Conservation (phyloP, 345 rosid species). For the Populus nigra region DNA sequence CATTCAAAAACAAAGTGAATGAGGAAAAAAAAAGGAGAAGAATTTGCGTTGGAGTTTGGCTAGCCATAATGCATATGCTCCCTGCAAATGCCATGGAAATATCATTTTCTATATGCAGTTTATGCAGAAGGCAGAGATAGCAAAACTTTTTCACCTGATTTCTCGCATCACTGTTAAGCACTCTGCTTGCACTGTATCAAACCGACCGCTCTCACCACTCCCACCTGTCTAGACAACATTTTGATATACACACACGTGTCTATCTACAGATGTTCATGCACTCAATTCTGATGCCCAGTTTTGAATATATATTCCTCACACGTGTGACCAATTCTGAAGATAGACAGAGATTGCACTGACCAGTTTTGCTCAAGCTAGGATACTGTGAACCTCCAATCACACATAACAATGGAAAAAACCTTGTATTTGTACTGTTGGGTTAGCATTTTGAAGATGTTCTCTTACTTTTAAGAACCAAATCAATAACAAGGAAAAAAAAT, state of each 20-base stretch:
- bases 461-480: background rate
- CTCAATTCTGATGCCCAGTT: conserved; percentile 17
- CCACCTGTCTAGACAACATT: conserved; percentile 29
- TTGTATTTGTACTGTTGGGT: background rate
- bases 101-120: conserved; percentile 26
- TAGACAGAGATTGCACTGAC: conserved; percentile 11
- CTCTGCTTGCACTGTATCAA: background rate
- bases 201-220: conserved; percentile 23
- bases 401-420: background rate
- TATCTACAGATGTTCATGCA: conserved; percentile 28
- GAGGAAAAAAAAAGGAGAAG: background rate
- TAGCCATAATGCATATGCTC: background rate
- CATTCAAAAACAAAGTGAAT: background rate
- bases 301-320: conserved; percentile 34
- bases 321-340: conserved; percentile 32
- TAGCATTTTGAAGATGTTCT: background rate
- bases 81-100: conserved; percentile 22
- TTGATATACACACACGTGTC: conserved; percentile 32
- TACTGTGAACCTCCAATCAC: background rate
- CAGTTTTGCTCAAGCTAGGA: background rate
- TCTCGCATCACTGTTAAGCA: background rate
- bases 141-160: conserved; percentile 22
- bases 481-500: background rate
- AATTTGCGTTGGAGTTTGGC: conserved; percentile 4
- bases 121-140: background rate